Evolutionary conservation across 2,329 filamentous ascomycete species (phyloP), one percentile per base, ranked within the genome.

Genomic region (Cadophora sp.): DNA sequence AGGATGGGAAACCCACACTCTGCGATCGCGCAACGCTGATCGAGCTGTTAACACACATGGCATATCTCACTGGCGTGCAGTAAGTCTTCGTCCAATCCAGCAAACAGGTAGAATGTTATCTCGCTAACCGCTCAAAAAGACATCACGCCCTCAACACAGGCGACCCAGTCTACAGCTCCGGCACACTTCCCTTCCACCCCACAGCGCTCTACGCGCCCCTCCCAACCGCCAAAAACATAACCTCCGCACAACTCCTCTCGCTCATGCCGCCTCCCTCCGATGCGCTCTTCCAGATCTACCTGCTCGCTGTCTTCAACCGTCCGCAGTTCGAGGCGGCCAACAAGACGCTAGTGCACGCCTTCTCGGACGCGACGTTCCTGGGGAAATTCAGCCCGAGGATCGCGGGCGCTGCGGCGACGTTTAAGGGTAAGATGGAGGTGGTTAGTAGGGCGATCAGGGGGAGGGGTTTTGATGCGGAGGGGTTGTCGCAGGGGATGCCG

Each of bases 401-500:
- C 1, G 67, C 62, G 30, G 62, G 61, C 0, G 82, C 82, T 3
- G 79, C 79, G 8, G 66, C 62, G 8, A 65, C 27, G 3, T 84
- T 83, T 69, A 75, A 75, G 71, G 62, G 45, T 13, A 68, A 70
- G 20, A 82, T 84, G 80, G 58, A 73, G 63, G 68, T 51, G 3
- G 77, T 83, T 50, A 83, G 82, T 71, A 62, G 72, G 3, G 69
- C 74, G 33, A 73, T 84, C 11, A 73, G 73, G n/a, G 73, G 65
- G 6, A 77, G 81, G n/a, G 68, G 24, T 0, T 84, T 85, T 73
- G 81, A 81, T 66, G 65, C 64, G 3, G 56, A 80, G 5, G 83
- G 82, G 0, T 75, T 84, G 53, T 79, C 77, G 69, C 77, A 80
- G 67, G 82, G 81, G 1, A 83, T 83, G 82, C 83, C 83, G 7